Percentiles rank a stretch among this genome's conserved stretches.
phyloP scores from a whole-genome alignment of 2,329 filamentous ascomycete species.

The Aspergillus nomiae region DNA sequence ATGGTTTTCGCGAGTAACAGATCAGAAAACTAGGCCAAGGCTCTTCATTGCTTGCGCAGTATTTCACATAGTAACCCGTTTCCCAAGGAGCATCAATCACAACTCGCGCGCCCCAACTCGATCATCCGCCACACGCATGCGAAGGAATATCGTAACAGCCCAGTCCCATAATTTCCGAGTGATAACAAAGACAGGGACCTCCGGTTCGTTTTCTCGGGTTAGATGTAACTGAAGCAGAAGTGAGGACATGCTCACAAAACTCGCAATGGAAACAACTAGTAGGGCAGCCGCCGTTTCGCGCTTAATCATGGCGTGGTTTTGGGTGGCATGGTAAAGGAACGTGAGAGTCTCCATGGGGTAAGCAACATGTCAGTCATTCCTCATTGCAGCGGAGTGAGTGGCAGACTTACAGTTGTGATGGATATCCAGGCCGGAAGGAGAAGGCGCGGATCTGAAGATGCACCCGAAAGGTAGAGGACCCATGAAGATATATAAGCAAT shows the following conservation, averaged over 20 bases:
- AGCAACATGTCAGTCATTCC: background rate
- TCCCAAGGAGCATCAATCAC: constrained; percentile 11
- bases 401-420: constrained; percentile 66
- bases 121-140: constrained; percentile 37
- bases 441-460: constrained; percentile 68
- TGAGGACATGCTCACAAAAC: constrained; percentile 73
- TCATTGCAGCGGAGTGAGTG: background rate
- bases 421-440: constrained; percentile 76
- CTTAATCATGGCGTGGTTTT: constrained; percentile 76
- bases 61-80: background rate
- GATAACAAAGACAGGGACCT: constrained; percentile 59
- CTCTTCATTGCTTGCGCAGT: background rate
- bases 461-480: constrained; percentile 70
- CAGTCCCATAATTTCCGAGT: constrained; percentile 46
- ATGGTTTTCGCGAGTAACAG: background rate
- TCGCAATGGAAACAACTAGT: constrained; percentile 73
- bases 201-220: constrained; percentile 62
- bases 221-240: constrained; percentile 68
- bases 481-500: constrained; percentile 76
- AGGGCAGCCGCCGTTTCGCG: constrained; percentile 79
- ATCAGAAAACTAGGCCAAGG: background rate
- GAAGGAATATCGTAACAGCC: constrained; percentile 35
- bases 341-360: constrained; percentile 63
- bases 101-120: constrained; percentile 25
- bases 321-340: constrained; percentile 73